A percentile compares a stretch with the other conserved stretches of the same genome.
Conservation (phyloP, 352 stramenopile species). For the Phytophthora pinifolia region DNA sequence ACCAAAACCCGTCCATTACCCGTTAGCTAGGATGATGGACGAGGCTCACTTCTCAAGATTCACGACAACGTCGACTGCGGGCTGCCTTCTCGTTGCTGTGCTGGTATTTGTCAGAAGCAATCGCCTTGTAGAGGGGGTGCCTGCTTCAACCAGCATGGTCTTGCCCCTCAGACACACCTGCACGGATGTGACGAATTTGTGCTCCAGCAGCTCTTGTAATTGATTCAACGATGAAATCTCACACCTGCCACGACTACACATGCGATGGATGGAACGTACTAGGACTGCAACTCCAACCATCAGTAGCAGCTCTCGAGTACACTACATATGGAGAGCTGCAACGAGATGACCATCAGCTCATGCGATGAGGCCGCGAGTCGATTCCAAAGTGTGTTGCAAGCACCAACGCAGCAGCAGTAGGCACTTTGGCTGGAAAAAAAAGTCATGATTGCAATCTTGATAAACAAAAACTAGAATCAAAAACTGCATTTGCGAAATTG, state of each 20-base stretch:
- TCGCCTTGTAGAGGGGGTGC: too few species aligned
- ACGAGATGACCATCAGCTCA: conserved; percentile 5
- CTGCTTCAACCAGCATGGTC: not conserved
- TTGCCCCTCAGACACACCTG: not conserved
- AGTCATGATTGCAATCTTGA: too few species aligned
- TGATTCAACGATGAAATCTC: not conserved
- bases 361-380: conserved; percentile 8
- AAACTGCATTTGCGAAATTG: too few species aligned
- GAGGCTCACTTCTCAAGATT: too few species aligned
- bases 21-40: too few species aligned
- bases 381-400: conserved; percentile 8
- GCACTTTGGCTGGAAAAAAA: not conserved
- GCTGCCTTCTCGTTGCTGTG: not conserved
- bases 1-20: too few species aligned
- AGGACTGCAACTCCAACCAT: conserved; percentile 1
- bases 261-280: too few species aligned
- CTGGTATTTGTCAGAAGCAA: too few species aligned
- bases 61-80: too few species aligned
- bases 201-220: not conserved
- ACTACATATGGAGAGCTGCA: not conserved
- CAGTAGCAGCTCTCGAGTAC: not conserved
- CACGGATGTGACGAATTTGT: not conserved
- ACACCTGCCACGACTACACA: not conserved
- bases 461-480: too few species aligned
- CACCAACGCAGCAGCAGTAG: conserved; percentile 1